Evolutionary conservation across 1,284 basidiomycete genomes (phyloP).

Genomic region (Erythrobasidium hasegawianum): DNA sequence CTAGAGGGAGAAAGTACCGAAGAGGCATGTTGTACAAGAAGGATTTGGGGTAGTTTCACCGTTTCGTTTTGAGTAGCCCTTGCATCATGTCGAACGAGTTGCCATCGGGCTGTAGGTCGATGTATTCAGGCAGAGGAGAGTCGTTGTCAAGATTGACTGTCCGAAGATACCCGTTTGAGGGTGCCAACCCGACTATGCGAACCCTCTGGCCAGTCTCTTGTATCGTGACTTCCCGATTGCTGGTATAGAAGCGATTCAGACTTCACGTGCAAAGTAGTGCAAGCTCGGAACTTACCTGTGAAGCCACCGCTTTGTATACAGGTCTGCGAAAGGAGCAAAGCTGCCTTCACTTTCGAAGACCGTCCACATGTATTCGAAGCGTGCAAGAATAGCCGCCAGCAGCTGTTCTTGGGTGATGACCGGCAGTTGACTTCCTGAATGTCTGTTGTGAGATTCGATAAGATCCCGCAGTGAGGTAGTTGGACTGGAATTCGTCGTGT

Average conservation of each 20-base stretch:
- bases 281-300: slow-evolving; percentile 66
- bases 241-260: slow-evolving; percentile 48
- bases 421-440: slow-evolving; percentile 46
- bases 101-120: slow-evolving; percentile 82
- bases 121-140: slow-evolving; percentile 45
- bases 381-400: slow-evolving; percentile 69
- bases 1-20: not conserved
- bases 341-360: slow-evolving; percentile 58
- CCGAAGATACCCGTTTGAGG: slow-evolving; percentile 78
- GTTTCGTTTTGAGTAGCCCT: slow-evolving; percentile 73
- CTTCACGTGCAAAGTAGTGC: not conserved
- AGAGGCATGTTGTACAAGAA: not conserved
- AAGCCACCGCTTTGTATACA: slow-evolving; percentile 75
- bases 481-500: slow-evolving; percentile 77
- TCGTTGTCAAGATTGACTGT: slow-evolving; percentile 61
- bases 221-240: slow-evolving; percentile 77
- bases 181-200: slow-evolving; percentile 79
- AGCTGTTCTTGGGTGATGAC: slow-evolving; percentile 68
- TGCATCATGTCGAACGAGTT: slow-evolving; percentile 96
- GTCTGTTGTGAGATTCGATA: slow-evolving; percentile 47
- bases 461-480: slow-evolving; percentile 77
- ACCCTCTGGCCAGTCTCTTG: slow-evolving; percentile 66
- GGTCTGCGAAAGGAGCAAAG: slow-evolving; percentile 43
- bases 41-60: slow-evolving; percentile 1
- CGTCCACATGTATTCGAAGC: slow-evolving; percentile 75